Percentiles rank a stretch among this genome's conserved stretches.
These are phyloP conservation scores for Erysimum cheiri DNA, from an alignment of 441 rosid genomes.

Conservation along the genomic window DNA sequence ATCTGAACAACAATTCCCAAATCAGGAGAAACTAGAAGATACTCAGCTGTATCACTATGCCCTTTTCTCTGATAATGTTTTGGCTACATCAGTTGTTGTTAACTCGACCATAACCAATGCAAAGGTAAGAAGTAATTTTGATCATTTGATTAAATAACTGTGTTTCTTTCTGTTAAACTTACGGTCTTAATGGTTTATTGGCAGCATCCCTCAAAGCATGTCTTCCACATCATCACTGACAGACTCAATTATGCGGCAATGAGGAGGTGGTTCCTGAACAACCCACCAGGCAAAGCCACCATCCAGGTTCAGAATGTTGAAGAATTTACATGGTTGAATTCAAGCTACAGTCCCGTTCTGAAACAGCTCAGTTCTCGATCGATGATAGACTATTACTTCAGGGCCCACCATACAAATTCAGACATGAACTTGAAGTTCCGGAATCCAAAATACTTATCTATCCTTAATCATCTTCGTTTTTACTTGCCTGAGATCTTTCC, in stretches of 20 bases:
- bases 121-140: slow-evolving; percentile 54
- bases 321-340: slow-evolving; percentile 81
- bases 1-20: slow-evolving; percentile 68
- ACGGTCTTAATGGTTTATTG: slow-evolving; percentile 28
- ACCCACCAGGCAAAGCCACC: slow-evolving; percentile 50
- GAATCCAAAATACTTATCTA: slow-evolving; percentile 93
- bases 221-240: slow-evolving; percentile 57
- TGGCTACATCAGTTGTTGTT: slow-evolving; percentile 87
- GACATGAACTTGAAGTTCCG: slow-evolving; percentile 92
- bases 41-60: slow-evolving; percentile 80
- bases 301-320: slow-evolving; percentile 53
- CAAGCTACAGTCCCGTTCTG: slow-evolving; percentile 96
- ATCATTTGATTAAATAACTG: slow-evolving; percentile 13
- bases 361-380: slow-evolving; percentile 85
- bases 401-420: slow-evolving; percentile 72
- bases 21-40: slow-evolving; percentile 78
- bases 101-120: slow-evolving; percentile 76
- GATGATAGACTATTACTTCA: slow-evolving; percentile 94
- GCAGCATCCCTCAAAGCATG: slow-evolving; percentile 51
- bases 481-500: slow-evolving; percentile 98
- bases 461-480: slow-evolving; percentile 94
- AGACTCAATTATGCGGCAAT: slow-evolving; percentile 50
- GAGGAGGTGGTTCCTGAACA: slow-evolving; percentile 55
- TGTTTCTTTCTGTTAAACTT: slow-evolving; percentile 31
- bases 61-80: slow-evolving; percentile 82